Percentiles rank a stretch among this genome's conserved stretches.
These are phyloP conservation scores for Amanita jacksonii DNA, from an alignment of 768 basidiomycete genomes.

Conservation along the genomic window DNA sequence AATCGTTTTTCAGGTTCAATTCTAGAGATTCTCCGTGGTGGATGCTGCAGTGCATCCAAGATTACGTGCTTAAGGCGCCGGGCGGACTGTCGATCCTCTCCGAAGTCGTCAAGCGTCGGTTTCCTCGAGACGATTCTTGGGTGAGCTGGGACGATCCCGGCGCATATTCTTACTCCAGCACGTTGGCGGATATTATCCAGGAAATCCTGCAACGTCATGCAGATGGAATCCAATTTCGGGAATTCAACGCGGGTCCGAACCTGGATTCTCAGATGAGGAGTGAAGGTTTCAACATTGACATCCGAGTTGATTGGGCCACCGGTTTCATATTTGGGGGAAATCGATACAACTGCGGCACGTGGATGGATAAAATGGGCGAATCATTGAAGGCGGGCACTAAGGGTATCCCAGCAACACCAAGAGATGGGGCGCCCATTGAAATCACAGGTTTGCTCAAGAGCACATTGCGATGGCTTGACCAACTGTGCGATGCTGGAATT, in stretches of 20 bases:
- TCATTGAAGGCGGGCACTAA: conserved; percentile 86
- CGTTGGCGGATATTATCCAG: conserved; percentile 91
- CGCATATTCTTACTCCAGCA: conserved; percentile 76
- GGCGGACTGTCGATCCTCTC: conserved; percentile 74
- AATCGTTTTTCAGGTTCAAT: conserved; percentile 54
- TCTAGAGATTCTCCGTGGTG: conserved; percentile 99
- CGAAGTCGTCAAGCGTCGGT: conserved; percentile 83
- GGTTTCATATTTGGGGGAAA: conserved; percentile 88
- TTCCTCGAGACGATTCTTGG: conserved; percentile 92
- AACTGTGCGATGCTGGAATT: conserved; percentile 48
- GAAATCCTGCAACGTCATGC: conserved; percentile 95
- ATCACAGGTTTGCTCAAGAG: conserved; percentile 92
- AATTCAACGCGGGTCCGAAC: conserved; percentile 93
- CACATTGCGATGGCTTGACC: conserved; percentile 81
- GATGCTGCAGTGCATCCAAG: conserved; percentile 98
- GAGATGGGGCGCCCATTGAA: conserved; percentile 94
- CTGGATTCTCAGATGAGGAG: conserved; percentile 97
- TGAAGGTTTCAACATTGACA: conserved; percentile 87
- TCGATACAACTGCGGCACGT: conserved; percentile 80
- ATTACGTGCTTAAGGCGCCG: conserved; percentile 78
- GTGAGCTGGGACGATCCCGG: conserved; percentile 80
- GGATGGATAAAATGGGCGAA: conserved; percentile 99
- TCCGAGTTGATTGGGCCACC: conserved; percentile 93
- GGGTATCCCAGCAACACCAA: conserved; percentile 90
- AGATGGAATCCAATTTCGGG: conserved; percentile 85